Percentiles rank a stretch among this genome's conserved stretches.
These are phyloP conservation scores for Herpetomonas muscarum DNA, from an alignment of 208 protist species.

Conservation along the genomic window DNA sequence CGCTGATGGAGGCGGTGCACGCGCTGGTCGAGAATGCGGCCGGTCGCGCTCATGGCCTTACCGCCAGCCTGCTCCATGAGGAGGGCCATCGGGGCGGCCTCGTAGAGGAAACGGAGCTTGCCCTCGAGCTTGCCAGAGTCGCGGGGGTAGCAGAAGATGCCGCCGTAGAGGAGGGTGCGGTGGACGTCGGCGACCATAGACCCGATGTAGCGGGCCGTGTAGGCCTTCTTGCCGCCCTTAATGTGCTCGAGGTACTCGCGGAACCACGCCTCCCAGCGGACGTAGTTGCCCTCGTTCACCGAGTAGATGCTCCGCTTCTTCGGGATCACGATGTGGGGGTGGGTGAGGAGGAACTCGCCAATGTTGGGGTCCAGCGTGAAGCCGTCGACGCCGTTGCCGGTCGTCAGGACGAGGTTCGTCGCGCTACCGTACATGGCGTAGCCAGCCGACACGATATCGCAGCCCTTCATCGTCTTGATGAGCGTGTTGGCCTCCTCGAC, in stretches of 20 bases:
- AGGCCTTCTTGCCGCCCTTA: conserved; percentile 59
- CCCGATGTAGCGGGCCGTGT: conserved; percentile 88
- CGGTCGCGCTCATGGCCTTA: conserved; percentile 70
- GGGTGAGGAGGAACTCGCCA: conserved; percentile 97
- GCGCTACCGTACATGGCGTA: conserved; percentile 96
- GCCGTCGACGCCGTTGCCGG: conserved; percentile 86
- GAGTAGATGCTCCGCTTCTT: conserved; percentile 94
- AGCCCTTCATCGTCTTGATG: conserved; percentile 57
- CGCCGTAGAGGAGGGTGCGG: conserved; percentile 97
- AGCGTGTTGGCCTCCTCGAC: conserved; percentile 76
- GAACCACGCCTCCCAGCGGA: conserved; percentile 78
- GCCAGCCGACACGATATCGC: conserved; percentile 77
- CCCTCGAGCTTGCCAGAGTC: conserved; percentile 91
- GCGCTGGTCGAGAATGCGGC: conserved; percentile 80
- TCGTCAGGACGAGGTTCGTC: conserved; percentile 92
- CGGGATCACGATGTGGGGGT: conserved; percentile 91
- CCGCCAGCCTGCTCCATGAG: conserved; percentile 91
- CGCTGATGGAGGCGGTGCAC: conserved; percentile 91
- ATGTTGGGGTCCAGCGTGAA: conserved; percentile 95
- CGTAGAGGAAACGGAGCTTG: conserved; percentile 97
- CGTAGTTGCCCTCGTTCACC: conserved; percentile 95
- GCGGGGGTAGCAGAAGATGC: conserved; percentile 97
- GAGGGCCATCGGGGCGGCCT: conserved; percentile 93
- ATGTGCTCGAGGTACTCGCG: conserved; percentile 64
- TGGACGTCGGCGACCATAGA: conserved; percentile 98